These are phyloP conservation scores for Moricandia arvensis DNA, from an alignment of 345 rosid genomes.

Conservation along the genomic window DNA sequence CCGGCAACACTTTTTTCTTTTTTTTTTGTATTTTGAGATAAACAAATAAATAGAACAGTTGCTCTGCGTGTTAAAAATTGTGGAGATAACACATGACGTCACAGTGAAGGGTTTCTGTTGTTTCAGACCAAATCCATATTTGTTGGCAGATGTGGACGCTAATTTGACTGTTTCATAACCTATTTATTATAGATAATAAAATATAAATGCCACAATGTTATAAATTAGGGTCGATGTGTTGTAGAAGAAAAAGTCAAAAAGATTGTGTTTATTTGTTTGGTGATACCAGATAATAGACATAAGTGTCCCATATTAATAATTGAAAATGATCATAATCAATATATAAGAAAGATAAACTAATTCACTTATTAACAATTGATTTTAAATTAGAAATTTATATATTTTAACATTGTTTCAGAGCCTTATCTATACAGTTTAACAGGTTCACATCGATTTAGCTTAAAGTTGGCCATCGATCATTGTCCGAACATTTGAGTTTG, in stretches of 20 bases:
- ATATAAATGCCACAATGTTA: background rate
- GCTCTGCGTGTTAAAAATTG: background rate
- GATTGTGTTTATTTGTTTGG: background rate
- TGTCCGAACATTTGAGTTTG: no score
- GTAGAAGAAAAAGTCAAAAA: background rate
- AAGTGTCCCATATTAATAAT: no score
- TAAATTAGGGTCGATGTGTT: background rate
- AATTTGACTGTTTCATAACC: conserved; percentile 7
- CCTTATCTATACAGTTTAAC: no score
- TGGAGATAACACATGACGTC: conserved; percentile 20
- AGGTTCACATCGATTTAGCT: no score
- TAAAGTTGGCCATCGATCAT: no score
- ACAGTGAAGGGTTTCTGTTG: conserved; percentile 3
- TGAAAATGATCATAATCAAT: no score
- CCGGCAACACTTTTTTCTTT: no score
- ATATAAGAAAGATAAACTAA: no score
- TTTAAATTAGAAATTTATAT: no score
- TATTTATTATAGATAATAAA: background rate
- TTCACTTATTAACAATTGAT: no score
- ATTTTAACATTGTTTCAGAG: no score
- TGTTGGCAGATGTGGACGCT: conserved; percentile 21
- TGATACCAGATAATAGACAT: background rate
- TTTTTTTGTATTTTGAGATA: background rate
- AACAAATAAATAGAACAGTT: background rate
- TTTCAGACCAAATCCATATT: conserved; percentile 8